Conservation (phyloP, 2,329 filamentous ascomycete species). For the Penicillium glabrum region DNA sequence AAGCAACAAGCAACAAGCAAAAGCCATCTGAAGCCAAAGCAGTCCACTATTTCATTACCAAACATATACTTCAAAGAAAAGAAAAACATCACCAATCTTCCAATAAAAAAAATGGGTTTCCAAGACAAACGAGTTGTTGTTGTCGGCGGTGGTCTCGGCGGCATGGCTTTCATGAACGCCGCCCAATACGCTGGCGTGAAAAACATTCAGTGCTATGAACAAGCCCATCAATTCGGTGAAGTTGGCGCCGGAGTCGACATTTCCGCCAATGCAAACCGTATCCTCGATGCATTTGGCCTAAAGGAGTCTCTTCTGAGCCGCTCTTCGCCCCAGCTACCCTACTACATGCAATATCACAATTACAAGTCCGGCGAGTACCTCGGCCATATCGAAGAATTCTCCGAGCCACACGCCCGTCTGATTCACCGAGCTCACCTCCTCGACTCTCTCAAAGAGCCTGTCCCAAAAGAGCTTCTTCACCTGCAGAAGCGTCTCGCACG, state of each 20-base stretch:
- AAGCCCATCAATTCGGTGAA: slow-evolving; percentile 38
- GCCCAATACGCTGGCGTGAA: slow-evolving; percentile 26
- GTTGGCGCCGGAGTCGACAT: slow-evolving; percentile 41
- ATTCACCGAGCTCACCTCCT: slow-evolving; percentile 36
- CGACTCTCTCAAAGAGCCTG: slow-evolving; percentile 33
- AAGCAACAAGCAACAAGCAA: neutral
- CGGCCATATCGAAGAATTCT: slow-evolving; percentile 31
- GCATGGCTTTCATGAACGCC: slow-evolving; percentile 38
- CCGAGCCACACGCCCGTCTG: slow-evolving; percentile 24
- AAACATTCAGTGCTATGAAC: slow-evolving; percentile 22
- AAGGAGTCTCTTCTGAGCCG: slow-evolving; percentile 32
- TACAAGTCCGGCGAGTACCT: slow-evolving; percentile 10
- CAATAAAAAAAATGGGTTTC: slow-evolving; percentile 24
- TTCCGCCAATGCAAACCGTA: slow-evolving; percentile 34
- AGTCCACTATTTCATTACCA: neutral
- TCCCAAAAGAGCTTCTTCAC: slow-evolving; percentile 25
- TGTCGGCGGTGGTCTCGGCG: slow-evolving; percentile 38
- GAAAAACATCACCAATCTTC: neutral
- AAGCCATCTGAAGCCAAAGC: neutral
- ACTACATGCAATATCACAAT: slow-evolving; percentile 32
- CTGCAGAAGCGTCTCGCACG: slow-evolving; percentile 27
- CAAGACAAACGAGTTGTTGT: slow-evolving; percentile 32
- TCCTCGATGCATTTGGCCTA: slow-evolving; percentile 33
- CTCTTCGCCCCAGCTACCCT: slow-evolving; percentile 33
- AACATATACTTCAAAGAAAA: neutral